Base-by-base conservation (phyloP, 2,329 filamentous ascomycete species). In the Colletotrichum liaoningense region DNA sequence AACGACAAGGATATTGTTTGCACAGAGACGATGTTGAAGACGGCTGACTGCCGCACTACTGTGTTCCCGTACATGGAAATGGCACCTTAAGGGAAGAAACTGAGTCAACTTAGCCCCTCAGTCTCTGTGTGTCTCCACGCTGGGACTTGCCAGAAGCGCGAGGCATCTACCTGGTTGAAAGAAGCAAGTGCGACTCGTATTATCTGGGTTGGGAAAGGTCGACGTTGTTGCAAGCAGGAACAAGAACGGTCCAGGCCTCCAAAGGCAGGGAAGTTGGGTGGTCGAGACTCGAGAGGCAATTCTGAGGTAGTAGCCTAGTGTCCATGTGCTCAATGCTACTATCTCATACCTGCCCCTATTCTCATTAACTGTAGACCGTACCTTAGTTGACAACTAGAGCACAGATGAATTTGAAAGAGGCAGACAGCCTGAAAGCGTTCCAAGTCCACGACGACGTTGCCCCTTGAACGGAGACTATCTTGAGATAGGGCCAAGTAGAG, bases 401-500 rank as follows among this genome's bases (percentile, higher is more conserved):
- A 49, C 8, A 49, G 42, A 22, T 11, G 19, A 22, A 7, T 7
- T 6, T 14, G 42, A 4, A 49, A 49, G 42, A 49, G 42, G 19
- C 42, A 49, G 42, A 19, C 42, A 49, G n/a, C 4, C 42, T 49
- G 42, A 22, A 22, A 22, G 42, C 42, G 19, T 22, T 6, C 42
- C 38, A 42, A 42, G 16, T 7, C 19, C 16, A 22, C 30, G 30
- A 49, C n/a, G 42, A 22, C 19, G 42, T 11, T 49, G 3, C 42
- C 42, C 38, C 63, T 24, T 26, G 19, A 30, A 57, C 12, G 26
- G 63, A 42, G 42, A 24, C 62, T 42, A 42, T 19, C 38, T 42
- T 42, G 66, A 70, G 55, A 70, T 63, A 33, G 30, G 30, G 63
- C 42, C 55, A 59, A 65, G 49, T 42, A 35, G 30, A 30, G 49